Percentiles rank a stretch among this genome's conserved stretches.
These are phyloP conservation scores for Dendrocalamus latiflorus DNA, from an alignment of 202 grass and related monocot species.

Conservation along the genomic window DNA sequence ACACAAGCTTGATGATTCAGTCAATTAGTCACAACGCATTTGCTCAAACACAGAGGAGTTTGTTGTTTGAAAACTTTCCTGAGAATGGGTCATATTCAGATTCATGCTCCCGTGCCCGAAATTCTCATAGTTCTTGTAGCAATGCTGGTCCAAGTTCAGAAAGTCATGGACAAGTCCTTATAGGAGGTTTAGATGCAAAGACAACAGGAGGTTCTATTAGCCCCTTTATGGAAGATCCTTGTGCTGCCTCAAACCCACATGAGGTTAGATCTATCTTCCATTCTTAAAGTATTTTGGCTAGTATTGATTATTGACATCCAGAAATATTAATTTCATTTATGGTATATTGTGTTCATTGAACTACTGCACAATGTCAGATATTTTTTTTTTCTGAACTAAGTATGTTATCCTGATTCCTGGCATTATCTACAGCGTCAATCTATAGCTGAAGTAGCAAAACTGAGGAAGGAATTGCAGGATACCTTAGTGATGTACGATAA, in stretches of 20 bases:
- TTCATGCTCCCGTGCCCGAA: conserved; percentile 25
- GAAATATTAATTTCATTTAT: not conserved
- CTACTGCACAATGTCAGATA: not conserved
- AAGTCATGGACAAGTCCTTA: not conserved
- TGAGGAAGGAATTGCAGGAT: conserved; percentile 55
- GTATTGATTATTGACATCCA: not conserved
- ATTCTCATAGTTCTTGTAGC: conserved; percentile 12
- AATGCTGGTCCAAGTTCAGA: conserved; percentile 35
- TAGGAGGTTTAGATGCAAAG: conserved; percentile 24
- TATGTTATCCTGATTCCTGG: not conserved
- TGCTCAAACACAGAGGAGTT: conserved; percentile 35
- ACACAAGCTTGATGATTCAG: conserved; percentile 12
- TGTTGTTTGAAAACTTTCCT: no score
- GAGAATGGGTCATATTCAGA: not conserved
- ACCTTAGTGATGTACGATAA: conserved; percentile 55
- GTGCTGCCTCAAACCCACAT: conserved; percentile 21
- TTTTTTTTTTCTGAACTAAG: not conserved
- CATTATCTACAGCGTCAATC: conserved; percentile 43
- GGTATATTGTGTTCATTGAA: no score
- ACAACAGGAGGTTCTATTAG: conserved; percentile 7
- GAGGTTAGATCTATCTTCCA: conserved; percentile 12
- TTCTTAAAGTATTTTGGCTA: not conserved
- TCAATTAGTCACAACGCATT: conserved; percentile 56
- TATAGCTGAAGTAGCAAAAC: conserved; percentile 59
- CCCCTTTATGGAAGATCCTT: conserved; percentile 29